Base-by-base conservation (phyloP, 1,284 basidiomycete genomes). In the Exobasidium rhododendri region DNA sequence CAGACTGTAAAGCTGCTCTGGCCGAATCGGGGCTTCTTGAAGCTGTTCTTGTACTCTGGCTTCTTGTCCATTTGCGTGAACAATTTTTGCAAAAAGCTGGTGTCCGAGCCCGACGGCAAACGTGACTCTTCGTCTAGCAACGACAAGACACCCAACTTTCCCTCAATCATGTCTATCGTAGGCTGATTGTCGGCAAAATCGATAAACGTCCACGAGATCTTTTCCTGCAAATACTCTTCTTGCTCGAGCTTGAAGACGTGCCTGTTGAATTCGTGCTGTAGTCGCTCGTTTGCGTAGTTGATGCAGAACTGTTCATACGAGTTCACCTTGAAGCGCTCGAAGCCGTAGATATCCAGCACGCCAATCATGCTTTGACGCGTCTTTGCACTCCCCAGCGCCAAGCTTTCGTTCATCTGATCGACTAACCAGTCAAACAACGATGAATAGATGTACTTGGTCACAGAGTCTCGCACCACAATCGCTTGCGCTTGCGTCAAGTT, bases 231-330 rank as follows among this genome's bases (percentile, higher is more conserved):
- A 78, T 98, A 99, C 82, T 99, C 96, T 80, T 98, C 96, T 83
- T 99, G 96, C 80, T 99, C 96, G 31, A 97, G 87, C 84, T 85
- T 82, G 65, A 81, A 81, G 52, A 80, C 79, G 63, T 80, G 79
- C 24, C 70, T 70, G 67, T 80, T 80, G 87, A 98, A 98, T 58
- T 98, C 96, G 79, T 98, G 96, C 74, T 80, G 75, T 57, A 80
- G 81, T 80, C 98, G 97, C 82, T 98, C 96, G 77, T 99, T 98
- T 50, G 96, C 96, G 81, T 97, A 98, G 80, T 99, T 98, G 84
- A 99, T 99, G 81, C 94, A 97, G 82, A 98, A 98, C 83, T 99
- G 96, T 81, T 99, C 96, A 79, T 97, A 98, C 10, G 92, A 96
- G 82, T 97, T 97, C 58, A 69, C 65, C 66, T 81, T 80, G 62